Conservation (phyloP, 148 eudicot genomes). For the Camellia japonica region DNA sequence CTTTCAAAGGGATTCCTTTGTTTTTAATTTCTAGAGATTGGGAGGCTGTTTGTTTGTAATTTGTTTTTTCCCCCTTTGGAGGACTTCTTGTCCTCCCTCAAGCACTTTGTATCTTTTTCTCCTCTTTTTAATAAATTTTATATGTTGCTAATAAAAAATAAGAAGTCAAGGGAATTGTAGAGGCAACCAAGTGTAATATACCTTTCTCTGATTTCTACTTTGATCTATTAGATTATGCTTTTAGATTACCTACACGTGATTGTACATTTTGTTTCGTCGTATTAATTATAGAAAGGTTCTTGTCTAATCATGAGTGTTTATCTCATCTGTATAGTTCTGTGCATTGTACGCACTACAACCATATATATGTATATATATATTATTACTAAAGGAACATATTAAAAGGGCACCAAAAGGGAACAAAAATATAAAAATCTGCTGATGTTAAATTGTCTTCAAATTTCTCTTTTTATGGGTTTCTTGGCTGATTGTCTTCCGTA, state of each 20-base stretch:
- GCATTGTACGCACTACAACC: not conserved
- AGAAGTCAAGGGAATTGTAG: not conserved
- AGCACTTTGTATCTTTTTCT: no score
- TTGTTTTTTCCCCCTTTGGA: no score
- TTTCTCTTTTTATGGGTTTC: not conserved
- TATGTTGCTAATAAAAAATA: no score
- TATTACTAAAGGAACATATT: no score
- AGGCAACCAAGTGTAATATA: not conserved
- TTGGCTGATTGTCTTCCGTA: not conserved
- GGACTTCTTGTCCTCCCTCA: no score
- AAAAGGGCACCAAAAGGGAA: no score
- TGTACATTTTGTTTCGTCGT: not conserved
- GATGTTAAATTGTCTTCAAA: not conserved
- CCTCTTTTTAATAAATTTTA: no score
- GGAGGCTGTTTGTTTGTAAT: no score
- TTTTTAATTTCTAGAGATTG: no score
- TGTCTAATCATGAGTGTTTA: not conserved
- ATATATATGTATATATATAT: not conserved
- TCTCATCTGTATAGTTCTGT: not conserved
- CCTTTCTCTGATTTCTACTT: not conserved
- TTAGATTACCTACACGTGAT: conserved; percentile 1
- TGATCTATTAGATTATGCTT: conserved; percentile 3
- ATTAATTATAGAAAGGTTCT: not conserved
- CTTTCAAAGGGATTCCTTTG: no score
- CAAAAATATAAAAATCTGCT: not conserved